These are phyloP conservation scores for Leccinum rimulosum DNA, from an alignment of 768 basidiomycete species.

Conservation along the genomic window DNA sequence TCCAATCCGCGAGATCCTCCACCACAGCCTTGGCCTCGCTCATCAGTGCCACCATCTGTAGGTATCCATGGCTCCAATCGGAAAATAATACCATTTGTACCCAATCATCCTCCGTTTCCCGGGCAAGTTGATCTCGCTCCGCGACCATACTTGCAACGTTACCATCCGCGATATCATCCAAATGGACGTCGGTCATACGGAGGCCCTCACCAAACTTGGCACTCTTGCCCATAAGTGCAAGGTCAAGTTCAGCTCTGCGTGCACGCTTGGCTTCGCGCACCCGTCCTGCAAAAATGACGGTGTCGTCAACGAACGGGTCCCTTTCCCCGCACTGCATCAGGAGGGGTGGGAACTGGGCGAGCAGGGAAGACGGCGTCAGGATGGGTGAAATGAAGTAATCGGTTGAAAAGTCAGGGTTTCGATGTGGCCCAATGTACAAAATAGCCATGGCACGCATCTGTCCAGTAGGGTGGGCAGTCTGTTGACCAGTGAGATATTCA, in stretches of 20 bases:
- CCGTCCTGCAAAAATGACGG: slow-evolving; percentile 92
- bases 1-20: slow-evolving; percentile 88
- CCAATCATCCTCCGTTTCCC: slow-evolving; percentile 90
- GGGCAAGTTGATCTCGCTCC: slow-evolving; percentile 58
- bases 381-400: slow-evolving; percentile 98
- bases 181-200: slow-evolving; percentile 53
- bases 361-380: slow-evolving; percentile 74
- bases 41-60: slow-evolving; percentile 92
- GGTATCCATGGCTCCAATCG: slow-evolving; percentile 96
- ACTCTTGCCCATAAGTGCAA: slow-evolving; percentile 58
- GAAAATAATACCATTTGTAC: slow-evolving; percentile 90
- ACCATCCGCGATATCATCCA: slow-evolving; percentile 25
- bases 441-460: slow-evolving; percentile 99
- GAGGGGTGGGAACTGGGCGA: slow-evolving; percentile 92
- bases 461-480: slow-evolving; percentile 10
- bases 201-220: slow-evolving; percentile 60
- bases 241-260: slow-evolving; percentile 70
- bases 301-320: slow-evolving; percentile 95
- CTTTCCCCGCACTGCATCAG: slow-evolving; percentile 96
- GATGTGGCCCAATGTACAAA: slow-evolving; percentile 90
- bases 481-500: not conserved
- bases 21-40: slow-evolving; percentile 76
- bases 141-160: slow-evolving; percentile 44
- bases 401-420: slow-evolving; percentile 89
- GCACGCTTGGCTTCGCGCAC: slow-evolving; percentile 93